phyloP scores from a whole-genome alignment of 2,329 filamentous ascomycete species.

The Hymenoscyphus albidus region DNA sequence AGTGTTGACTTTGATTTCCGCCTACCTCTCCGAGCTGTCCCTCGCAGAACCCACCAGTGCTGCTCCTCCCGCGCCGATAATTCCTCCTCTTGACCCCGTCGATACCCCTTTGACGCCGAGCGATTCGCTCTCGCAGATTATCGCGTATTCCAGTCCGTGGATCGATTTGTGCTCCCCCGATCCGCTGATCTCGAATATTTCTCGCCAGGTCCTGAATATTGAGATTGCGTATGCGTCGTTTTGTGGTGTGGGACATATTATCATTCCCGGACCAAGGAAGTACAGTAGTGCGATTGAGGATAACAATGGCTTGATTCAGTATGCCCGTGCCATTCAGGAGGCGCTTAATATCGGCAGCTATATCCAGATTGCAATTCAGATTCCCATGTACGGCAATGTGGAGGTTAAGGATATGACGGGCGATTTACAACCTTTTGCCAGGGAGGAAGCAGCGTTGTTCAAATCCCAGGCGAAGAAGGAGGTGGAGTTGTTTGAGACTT shows the following conservation, averaged over 20 bases:
- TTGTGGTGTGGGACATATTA: conserved; percentile 79
- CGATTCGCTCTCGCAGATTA: conserved; percentile 65
- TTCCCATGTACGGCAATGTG: conserved; percentile 78
- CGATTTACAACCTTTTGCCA: conserved; percentile 32
- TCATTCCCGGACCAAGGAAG: conserved; percentile 73
- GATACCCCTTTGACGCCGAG: conserved; percentile 73
- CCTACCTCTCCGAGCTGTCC: conserved; percentile 44
- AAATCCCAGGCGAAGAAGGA: conserved; percentile 41
- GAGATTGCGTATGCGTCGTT: conserved; percentile 95
- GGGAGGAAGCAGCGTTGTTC: conserved; percentile 33
- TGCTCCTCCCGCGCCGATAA: conserved; percentile 52
- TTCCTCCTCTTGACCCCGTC: conserved; percentile 69
- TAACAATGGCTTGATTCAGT: conserved; percentile 62
- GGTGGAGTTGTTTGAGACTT: conserved; percentile 71
- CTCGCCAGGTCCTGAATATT: conserved; percentile 82
- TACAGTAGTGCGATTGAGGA: conserved; percentile 49
- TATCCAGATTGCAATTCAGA: conserved; percentile 73
- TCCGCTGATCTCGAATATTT: conserved; percentile 78
- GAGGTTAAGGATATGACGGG: conserved; percentile 41
- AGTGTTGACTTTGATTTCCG: conserved; percentile 58
- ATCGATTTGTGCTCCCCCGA: conserved; percentile 84
- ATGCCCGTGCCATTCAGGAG: conserved; percentile 79
- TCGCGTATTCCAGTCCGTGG: conserved; percentile 84
- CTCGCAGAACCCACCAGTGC: conserved; percentile 44
- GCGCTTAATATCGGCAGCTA: conserved; percentile 70